A percentile compares a stretch with the other conserved stretches of the same genome.
Conservation (phyloP, 2,329 filamentous ascomycete genomes). For the Colletotrichum musicola region DNA sequence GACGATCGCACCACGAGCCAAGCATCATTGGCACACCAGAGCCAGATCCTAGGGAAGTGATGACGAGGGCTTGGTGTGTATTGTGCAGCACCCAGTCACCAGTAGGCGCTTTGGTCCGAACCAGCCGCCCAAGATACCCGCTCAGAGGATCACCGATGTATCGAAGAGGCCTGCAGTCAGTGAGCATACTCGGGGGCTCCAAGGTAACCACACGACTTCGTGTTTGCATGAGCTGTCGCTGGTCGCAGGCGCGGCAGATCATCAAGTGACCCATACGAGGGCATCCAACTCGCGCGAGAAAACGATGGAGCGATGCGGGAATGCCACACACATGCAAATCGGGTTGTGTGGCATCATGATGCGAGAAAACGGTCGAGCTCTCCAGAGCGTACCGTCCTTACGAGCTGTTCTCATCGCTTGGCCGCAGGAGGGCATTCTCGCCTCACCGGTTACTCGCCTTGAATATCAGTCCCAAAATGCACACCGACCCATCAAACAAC, state of each 20-base stretch:
- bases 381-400: background rate
- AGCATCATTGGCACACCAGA: conserved; percentile 29
- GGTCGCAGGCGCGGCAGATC: conserved; percentile 26
- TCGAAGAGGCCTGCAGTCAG: background rate
- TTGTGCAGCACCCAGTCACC: background rate
- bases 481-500: background rate
- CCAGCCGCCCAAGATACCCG: conserved; percentile 16
- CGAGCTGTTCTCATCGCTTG: background rate
- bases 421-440: background rate
- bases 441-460: conserved; percentile 4
- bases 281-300: conserved; percentile 8
- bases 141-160: conserved; percentile 1
- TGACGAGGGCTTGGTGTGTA: conserved; percentile 17
- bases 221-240: conserved; percentile 17
- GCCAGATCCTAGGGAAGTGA: conserved; percentile 30
- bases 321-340: background rate
- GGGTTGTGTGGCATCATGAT: background rate
- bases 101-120: conserved; percentile 24
- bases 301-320: conserved; percentile 17
- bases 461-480: background rate
- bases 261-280: conserved; percentile 17
- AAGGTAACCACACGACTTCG: conserved; percentile 20
- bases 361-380: background rate
- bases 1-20: conserved; percentile 38
- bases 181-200: conserved; percentile 16